Evolutionary conservation across 805 yeast genomes (phyloP).

Genomic region (Saccharomycopsis fodiens): DNA sequence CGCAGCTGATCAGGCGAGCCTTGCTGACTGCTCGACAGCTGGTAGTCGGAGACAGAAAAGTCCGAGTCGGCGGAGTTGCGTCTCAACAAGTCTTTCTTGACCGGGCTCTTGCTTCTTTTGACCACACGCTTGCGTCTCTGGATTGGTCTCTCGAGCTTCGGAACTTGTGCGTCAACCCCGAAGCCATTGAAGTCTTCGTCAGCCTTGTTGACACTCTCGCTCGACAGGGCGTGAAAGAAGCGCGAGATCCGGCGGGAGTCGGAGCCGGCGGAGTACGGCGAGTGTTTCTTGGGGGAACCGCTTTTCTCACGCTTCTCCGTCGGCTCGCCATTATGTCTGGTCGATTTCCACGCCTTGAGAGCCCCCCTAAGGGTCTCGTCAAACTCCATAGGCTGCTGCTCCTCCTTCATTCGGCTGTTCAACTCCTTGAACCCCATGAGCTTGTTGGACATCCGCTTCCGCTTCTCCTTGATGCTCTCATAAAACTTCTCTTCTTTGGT

Average conservation of each 20-base stretch:
- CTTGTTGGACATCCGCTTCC: conserved; percentile 1
- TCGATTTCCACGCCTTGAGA: neutral
- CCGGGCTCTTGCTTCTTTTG: too few relatives aligned
- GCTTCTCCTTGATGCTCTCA: conserved; percentile 2
- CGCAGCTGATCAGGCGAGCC: neutral
- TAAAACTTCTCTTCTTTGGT: conserved; percentile 15
- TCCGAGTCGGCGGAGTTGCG: neutral
- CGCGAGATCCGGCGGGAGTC: too few relatives aligned
- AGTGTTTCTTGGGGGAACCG: too few relatives aligned
- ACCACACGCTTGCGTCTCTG: neutral
- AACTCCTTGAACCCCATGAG: conserved; percentile 10
- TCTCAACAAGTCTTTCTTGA: neutral
- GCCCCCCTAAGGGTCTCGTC: neutral
- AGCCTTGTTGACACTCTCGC: neutral
- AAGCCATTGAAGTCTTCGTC: neutral
- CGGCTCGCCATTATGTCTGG: neutral
- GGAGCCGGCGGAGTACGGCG: neutral
- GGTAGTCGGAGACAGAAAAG: neutral
- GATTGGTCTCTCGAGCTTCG: neutral
- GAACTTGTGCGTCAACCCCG: neutral
- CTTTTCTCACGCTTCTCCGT: too few relatives aligned
- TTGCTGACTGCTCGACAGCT: neutral
- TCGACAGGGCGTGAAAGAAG: neutral
- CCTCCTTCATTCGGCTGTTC: conserved; percentile 7
- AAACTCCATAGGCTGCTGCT: conserved; percentile 7